Evolutionary conservation across 2,329 filamentous ascomycete species (phyloP), one percentile per base, ranked within the genome.

Genomic region (Akanthomyces dipterigenus): DNA sequence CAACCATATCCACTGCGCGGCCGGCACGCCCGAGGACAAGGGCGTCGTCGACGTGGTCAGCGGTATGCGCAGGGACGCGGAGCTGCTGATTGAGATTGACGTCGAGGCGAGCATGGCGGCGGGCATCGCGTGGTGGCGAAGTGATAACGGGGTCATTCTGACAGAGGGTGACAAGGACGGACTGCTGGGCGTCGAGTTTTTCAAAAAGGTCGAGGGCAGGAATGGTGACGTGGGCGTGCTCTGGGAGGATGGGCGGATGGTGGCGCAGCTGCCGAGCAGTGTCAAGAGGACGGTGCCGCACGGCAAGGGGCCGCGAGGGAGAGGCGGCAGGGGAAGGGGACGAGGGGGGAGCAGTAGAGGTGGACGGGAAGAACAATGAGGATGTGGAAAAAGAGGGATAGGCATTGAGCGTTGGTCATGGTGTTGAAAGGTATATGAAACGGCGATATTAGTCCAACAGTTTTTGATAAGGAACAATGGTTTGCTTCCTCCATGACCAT

Each of bases 1-100:
- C 59, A 96, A 89, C 65, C 93, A 98, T 70, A 88, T 98, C 31
- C 95, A 99, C 75, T 96, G 95, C 71, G 90, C 90, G 2, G 85
- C 86, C 6, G 91, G 90, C 0, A 77, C 93, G 14, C 86, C 89
- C 0, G 78, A 75, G 31, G 31, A n/a, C n/a, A n/a, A 34, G 31
- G 31, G 8, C 55, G 75, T 74, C 14, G 56, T 20, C 2, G 73
- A 70, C 3, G 89, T 93, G 2, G 82, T 93, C 26, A 91, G 88
- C 43, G 92, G 92, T 1, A 96, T 96, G 90, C 80, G 93, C 24
- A 79, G 69, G 65, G 91, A 86, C 71, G 89, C 90, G 6, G 88
- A 95, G 74, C 75, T 96, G 45, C 70, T 96, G 64, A 82, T 97
- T 31, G 90, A 90, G 74, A 77, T 96, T 61, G 86, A 96, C 74